Base-by-base conservation (phyloP, 495 filamentous ascomycete genomes). In the Platismatia glauca region DNA sequence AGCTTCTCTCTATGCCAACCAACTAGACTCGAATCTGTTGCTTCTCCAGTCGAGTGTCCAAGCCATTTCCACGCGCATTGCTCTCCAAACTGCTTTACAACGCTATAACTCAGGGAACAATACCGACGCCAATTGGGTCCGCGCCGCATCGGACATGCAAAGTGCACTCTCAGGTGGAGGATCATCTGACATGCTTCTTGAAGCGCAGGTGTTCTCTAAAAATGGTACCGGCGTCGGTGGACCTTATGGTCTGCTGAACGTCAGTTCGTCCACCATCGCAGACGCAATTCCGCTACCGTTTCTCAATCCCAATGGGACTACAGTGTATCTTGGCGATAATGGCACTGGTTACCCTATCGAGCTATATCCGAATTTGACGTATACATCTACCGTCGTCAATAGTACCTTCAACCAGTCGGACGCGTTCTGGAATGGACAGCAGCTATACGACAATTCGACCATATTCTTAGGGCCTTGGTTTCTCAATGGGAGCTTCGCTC, bases 1-100 rank as follows among this genome's bases (percentile, higher is more conserved):
- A 3, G 92, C 92, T 20, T 89, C 86, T 16, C 82, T 96, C 70
- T 96, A 95, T 72, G 86, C 91, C 33, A 83, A 87, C 27, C 86
- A 92, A 69, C 79, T 97, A 41, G 74, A 85, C n/a, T 85, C 86
- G 56, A 87, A 87, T 69, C 79, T 95, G 33, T 77, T 86, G 39
- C 78, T 93, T 46, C 82, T 92, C 63, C 84, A 90, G 73, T 81
- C 86, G 5, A 84, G 81, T 37, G 87, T 85, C 66, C 75, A 79
- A 48, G 82, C 84, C 60, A 84, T 89, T 56, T 73, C 84, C 18
- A 88, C 89, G 2, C 79, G 90, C 58, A 68, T 91, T 12, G 67
- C 88, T 22, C 74, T 92, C 3, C 89, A 93, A 64, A 64, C 73
- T 31, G 78, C 83, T 22, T 75, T 94, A 27, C 68, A 73, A 57